Conservation (phyloP, 2,329 filamentous ascomycete genomes). For the Penicillium sp. region DNA sequence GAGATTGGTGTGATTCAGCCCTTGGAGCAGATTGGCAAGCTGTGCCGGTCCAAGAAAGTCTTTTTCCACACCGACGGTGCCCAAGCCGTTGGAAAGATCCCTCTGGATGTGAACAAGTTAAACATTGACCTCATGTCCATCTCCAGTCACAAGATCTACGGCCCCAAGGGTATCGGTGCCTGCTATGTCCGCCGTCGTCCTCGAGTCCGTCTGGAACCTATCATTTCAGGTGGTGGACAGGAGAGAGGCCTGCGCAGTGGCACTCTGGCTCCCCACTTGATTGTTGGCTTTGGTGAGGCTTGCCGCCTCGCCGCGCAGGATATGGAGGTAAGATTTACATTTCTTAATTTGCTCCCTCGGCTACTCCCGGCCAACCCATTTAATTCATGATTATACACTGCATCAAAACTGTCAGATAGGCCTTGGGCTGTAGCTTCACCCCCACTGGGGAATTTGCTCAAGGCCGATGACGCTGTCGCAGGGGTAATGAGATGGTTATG, state of each 20-base stretch:
- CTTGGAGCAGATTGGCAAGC: slow-evolving; percentile 85
- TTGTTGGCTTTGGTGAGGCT: slow-evolving; percentile 93
- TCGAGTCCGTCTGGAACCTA: slow-evolving; percentile 88
- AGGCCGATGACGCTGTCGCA: slow-evolving; percentile 66
- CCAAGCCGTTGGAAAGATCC: slow-evolving; percentile 98
- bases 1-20: slow-evolving; percentile 99
- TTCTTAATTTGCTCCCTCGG: slow-evolving; percentile 19
- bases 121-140: slow-evolving; percentile 99
- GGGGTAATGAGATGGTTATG: slow-evolving; percentile 59
- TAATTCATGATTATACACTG: slow-evolving; percentile 75
- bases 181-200: slow-evolving; percentile 94
- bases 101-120: slow-evolving; percentile 94
- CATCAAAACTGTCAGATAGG: slow-evolving; percentile 70
- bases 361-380: background rate
- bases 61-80: slow-evolving; percentile 98
- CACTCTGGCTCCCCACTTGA: slow-evolving; percentile 84
- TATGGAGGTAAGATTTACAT: slow-evolving; percentile 71
- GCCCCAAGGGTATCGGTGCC: slow-evolving; percentile 93
- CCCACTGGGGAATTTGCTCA: slow-evolving; percentile 36
- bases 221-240: slow-evolving; percentile 95
- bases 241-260: slow-evolving; percentile 94
- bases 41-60: slow-evolving; percentile 88
- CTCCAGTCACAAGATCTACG: slow-evolving; percentile 97
- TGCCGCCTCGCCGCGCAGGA: slow-evolving; percentile 90
- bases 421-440: slow-evolving; percentile 56